Conservation (phyloP, 495 filamentous ascomycete species). For the Parmelia sp. region DNA sequence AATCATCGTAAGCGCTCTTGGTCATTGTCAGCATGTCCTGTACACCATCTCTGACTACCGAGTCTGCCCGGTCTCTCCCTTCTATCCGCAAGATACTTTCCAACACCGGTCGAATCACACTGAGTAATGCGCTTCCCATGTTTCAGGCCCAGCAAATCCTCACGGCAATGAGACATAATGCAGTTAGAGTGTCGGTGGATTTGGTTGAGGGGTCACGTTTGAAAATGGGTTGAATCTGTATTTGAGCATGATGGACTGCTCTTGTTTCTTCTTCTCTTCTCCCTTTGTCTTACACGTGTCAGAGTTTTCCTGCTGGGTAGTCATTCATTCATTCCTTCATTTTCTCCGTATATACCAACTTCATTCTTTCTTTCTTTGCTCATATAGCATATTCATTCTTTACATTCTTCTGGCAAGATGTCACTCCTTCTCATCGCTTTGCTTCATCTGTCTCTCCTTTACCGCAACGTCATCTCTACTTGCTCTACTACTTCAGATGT, state of each 20-base stretch:
- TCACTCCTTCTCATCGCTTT: slow-evolving; percentile 16
- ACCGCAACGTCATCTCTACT: slow-evolving; percentile 8
- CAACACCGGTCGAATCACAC: neutral
- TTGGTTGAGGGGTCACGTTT: too few relatives aligned
- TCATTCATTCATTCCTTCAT: slow-evolving; percentile 11
- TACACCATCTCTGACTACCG: neutral
- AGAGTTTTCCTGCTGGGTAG: slow-evolving; percentile 7
- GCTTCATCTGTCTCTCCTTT: slow-evolving; percentile 7
- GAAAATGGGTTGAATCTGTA: neutral
- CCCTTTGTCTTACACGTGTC: neutral
- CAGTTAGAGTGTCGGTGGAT: neutral
- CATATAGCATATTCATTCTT: neutral
- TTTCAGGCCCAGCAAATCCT: neutral
- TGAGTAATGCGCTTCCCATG: neutral
- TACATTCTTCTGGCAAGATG: slow-evolving; percentile 21
- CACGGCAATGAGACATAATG: neutral
- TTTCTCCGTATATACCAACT: neutral
- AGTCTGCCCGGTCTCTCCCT: neutral
- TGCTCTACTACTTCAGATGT: slow-evolving; percentile 1
- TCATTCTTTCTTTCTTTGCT: slow-evolving; percentile 1
- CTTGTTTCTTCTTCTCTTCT: neutral
- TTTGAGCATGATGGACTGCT: neutral
- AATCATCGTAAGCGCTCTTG: neutral
- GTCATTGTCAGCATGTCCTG: neutral
- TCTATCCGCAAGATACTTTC: neutral